Evolutionary conservation across 805 yeast genomes (phyloP), one percentile per base, ranked within the genome.

Genomic region (Ogataea haglerorum): DNA sequence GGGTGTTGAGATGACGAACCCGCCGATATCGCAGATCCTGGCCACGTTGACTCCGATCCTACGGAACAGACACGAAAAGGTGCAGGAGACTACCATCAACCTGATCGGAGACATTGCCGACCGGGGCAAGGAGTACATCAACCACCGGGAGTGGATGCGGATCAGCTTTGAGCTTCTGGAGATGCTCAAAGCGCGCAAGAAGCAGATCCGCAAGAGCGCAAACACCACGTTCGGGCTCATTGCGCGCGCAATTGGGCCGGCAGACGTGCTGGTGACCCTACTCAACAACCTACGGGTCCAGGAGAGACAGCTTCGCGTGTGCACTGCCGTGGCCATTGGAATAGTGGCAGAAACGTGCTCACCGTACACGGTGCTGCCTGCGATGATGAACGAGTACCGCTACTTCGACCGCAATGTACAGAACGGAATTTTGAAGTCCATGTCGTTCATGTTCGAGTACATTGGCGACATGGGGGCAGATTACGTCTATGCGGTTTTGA

Each of bases 261-360:
- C 87, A 46, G 98, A 93, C 60, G 95, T 93, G 4, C 63, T 93
- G 15, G 90, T 82, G 1, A 83, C 95, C 42, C 67, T 93, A 26
- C 64, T 93, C 42, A 87, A 85, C 52, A 91, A 91, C 52, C 68
- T 93, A 49, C 75, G 86, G 45, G 95, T 90, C 6, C 98, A 91
- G 58, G 98, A 93, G 58, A 85, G 99, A 57, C 99, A 93, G 64
- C 71, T 87, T 30, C 82, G 99, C 57, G 96, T 93, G 7, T 91
- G 96, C 60, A 88, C 98, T 0, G 96, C 99, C 5, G 97, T 93
- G 29, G 99, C 99, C 0, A 86, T 93, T 49, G 99, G 95, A 26
- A 89, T 93, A 51, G 95, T 93, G 7, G 98, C 98, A 0, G 93
- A 90, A 43, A 80, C 85, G 0, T 93, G 98, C 61, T 78, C 87